Conservation (phyloP, 2,329 filamentous ascomycete genomes). For the Sporothrix euskadiensis region DNA sequence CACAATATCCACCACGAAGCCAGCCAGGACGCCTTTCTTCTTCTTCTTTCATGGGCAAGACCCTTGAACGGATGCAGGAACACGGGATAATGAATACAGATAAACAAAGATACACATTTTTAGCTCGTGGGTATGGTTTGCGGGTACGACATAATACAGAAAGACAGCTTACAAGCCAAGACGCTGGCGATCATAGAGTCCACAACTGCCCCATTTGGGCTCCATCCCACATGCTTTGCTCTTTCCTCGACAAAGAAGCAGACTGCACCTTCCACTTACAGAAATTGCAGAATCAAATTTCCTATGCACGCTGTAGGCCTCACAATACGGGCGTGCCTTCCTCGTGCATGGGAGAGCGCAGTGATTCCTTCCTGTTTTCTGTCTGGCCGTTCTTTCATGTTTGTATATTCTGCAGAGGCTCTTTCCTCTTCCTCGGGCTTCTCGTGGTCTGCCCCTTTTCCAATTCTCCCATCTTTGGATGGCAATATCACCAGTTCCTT, state of each 20-base stretch:
- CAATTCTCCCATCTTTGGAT: neutral
- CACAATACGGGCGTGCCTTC: neutral
- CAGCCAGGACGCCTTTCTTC: neutral
- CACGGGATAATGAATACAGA: neutral
- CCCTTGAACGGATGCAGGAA: neutral
- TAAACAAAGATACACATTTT: neutral
- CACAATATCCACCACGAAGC: neutral
- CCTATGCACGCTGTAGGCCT: neutral
- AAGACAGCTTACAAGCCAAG: neutral
- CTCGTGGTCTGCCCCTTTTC: neutral
- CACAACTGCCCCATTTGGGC: neutral
- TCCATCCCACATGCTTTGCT: conserved; percentile 3
- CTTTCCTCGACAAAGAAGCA: neutral
- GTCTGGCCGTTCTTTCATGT: neutral
- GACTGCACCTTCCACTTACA: neutral
- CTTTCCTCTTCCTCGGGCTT: neutral
- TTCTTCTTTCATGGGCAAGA: neutral
- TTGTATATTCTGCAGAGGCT: neutral
- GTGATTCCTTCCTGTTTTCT: neutral
- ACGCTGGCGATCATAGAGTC: neutral
- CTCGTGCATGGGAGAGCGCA: neutral
- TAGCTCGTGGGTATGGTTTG: neutral
- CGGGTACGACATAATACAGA: neutral
- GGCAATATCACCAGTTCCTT: neutral
- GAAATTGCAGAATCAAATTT: neutral